Base-by-base conservation (phyloP, 495 filamentous ascomycete species). In the Xylaria grammica region DNA sequence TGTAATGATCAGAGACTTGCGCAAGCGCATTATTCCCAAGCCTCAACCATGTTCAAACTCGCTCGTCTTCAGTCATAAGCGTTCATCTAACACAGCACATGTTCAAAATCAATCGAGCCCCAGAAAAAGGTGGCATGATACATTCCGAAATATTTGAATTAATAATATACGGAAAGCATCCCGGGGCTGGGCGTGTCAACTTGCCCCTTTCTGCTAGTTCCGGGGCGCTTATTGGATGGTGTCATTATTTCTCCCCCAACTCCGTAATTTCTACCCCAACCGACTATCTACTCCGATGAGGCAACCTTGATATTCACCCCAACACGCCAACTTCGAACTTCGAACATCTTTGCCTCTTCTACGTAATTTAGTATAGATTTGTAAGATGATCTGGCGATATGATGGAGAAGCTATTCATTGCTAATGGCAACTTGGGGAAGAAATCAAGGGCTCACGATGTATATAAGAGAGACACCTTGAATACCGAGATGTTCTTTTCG, bases 241-340 rank as follows among this genome's bases (percentile, higher is more conserved):
- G 36, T 40, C 11, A 22, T 40, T 40, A 40, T 38, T 38, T 55
- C 32, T 24, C 1, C 34, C 19, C 34, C 52, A 55, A 40, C 52
- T 11, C 22, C 17, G 22, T 13, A 40, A 55, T 40, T 55, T 42
- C 32, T 38, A 55, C 34, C 52, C 32, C 52, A 55, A 55, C 38
- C n/a, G 34, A 55, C 30, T 55, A 40, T 55, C 10, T 19, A 26
- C 52, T 10, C 52, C 34, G 29, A 17, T 9, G 10, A 24, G 4
- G 32, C n/a, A n/a, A n/a, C n/a, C n/a, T n/a, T 55, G 11, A 56
- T 56, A 56, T 38, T 56, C 51, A 53, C 51, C 51, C 51, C 51
- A 53, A 32, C n/a, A 22, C 51, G 3, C 1, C 32, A n/a, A 36
- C 10, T 19, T 19, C 30, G 1, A 3, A 1, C 30, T 8, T 34